Evolutionary conservation across 306 rosid genomes (phyloP).

Genomic region (Purshia tridentata): DNA sequence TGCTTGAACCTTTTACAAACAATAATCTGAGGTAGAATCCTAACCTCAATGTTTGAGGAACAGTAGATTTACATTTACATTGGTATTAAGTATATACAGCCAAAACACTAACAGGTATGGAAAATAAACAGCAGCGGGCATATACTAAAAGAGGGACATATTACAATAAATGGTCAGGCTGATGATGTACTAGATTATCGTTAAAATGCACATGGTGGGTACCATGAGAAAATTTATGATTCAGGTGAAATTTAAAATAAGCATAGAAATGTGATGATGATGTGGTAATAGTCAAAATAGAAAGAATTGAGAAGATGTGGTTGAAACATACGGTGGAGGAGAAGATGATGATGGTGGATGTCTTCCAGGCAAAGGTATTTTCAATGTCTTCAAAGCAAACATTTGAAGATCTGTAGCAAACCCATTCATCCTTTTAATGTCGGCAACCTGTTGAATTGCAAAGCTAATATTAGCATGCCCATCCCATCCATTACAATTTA

Average conservation of each 20-base stretch:
- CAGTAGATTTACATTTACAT: neutral
- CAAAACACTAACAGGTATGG: neutral
- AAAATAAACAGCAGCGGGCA: neutral
- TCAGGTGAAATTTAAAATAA: neutral
- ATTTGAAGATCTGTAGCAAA: conserved; percentile 83
- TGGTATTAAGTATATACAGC: neutral
- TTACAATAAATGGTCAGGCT: neutral
- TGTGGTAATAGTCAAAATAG: too few relatives aligned
- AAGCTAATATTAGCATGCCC: neutral
- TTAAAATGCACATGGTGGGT: conserved; percentile 5
- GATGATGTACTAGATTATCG: neutral
- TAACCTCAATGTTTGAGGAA: neutral
- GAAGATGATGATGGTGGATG: conserved; percentile 65
- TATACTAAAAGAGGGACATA: neutral
- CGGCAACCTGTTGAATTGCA: conserved; percentile 56
- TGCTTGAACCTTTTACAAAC: neutral
- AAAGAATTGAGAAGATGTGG: neutral
- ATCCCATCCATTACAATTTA: too few relatives aligned
- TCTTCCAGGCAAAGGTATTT: conserved; percentile 83
- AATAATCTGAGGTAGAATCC: neutral
- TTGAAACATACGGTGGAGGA: conserved; percentile 36
- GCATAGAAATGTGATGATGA: neutral
- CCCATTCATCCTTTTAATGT: conserved; percentile 79
- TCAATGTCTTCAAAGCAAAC: conserved; percentile 75
- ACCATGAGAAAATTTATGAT: neutral